phyloP scores from a whole-genome alignment of 257 asterid species.

The Gentiana macrophylla region DNA sequence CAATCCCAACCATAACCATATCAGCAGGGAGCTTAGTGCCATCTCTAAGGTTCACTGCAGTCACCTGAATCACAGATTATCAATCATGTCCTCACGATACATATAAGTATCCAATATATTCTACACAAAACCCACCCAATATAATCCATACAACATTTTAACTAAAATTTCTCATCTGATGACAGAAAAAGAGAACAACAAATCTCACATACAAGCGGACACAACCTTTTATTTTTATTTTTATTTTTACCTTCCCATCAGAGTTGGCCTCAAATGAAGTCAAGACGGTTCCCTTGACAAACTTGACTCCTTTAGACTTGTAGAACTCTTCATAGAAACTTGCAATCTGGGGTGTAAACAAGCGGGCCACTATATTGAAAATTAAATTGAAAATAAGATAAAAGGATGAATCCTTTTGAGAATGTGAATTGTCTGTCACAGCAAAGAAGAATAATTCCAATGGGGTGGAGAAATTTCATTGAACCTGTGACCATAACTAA shows the following conservation, averaged over 20 bases:
- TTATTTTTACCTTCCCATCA: constrained; percentile 77
- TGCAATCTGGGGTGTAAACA: constrained; percentile 79
- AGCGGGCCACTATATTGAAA: constrained; percentile 69
- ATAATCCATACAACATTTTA: neutral
- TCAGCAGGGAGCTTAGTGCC: constrained; percentile 71
- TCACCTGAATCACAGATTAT: constrained; percentile 38
- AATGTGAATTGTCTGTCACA: too few relatives aligned
- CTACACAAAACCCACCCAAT: neutral
- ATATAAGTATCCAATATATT: neutral
- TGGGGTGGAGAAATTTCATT: too few relatives aligned
- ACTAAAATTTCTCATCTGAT: too few relatives aligned
- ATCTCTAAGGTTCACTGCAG: constrained; percentile 73
- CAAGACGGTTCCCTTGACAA: constrained; percentile 80
- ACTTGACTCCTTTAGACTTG: constrained; percentile 86
- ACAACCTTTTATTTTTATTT: too few relatives aligned
- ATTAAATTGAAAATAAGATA: neutral
- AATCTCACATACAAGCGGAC: too few relatives aligned
- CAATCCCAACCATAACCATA: constrained; percentile 82
- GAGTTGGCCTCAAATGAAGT: constrained; percentile 74
- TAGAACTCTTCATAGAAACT: constrained; percentile 82
- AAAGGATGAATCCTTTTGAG: neutral
- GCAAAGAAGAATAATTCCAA: too few relatives aligned
- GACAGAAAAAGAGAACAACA: too few relatives aligned
- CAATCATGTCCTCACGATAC: neutral
- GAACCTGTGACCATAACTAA: too few relatives aligned